Conservation (phyloP, 495 filamentous ascomycete genomes). For the Aspergillus campestris region DNA sequence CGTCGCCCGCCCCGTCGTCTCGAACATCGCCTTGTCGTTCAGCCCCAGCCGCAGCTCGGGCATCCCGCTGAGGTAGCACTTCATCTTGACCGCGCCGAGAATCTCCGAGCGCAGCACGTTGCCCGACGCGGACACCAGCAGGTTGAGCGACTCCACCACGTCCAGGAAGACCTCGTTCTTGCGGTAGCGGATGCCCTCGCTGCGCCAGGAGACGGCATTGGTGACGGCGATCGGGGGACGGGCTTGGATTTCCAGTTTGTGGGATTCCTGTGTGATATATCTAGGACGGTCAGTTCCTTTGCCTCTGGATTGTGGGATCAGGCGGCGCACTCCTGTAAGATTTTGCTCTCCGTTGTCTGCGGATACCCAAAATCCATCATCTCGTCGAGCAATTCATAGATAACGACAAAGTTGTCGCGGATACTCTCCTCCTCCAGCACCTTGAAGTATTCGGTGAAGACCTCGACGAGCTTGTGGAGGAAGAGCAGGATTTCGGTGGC, state of each 20-base stretch:
- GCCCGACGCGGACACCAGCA: conserved; percentile 88
- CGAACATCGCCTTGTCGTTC: conserved; percentile 99
- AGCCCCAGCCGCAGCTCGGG: conserved; percentile 89
- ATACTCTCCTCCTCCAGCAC: conserved; percentile 98
- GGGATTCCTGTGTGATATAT: conserved; percentile 98
- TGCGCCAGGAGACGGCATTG: conserved; percentile 96
- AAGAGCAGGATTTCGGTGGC: conserved; percentile 97
- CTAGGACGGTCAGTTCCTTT: conserved; percentile 24
- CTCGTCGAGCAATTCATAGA: conserved; percentile 97
- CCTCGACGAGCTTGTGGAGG: conserved; percentile 96
- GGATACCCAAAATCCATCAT: conserved; percentile 99
- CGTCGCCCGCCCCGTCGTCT: conserved; percentile 90
- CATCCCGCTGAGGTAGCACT: conserved; percentile 98
- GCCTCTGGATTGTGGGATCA: not conserved
- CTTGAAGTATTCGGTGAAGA: conserved; percentile 99
- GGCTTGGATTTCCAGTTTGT: conserved; percentile 96
- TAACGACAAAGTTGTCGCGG: conserved; percentile 98
- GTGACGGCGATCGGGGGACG: conserved; percentile 99
- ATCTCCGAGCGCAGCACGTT: conserved; percentile 97
- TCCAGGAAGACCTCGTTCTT: conserved; percentile 99
- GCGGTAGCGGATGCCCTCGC: conserved; percentile 95
- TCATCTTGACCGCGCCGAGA: conserved; percentile 97
- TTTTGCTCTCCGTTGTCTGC: conserved; percentile 98
- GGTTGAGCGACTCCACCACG: conserved; percentile 93
- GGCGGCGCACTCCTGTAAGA: conserved; percentile 73